A percentile compares a stretch with the other conserved stretches of the same genome.
Conservation (phyloP, 176 grass and related monocot genomes). For the sorghum (Sorghum bicolor) region Sorghum_bicolor_NCBIv3 NC_012872.2:51027501-51028000, state of each 20-base stretch:
- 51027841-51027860: neutral
- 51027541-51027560: no score
- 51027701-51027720: neutral
- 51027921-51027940: neutral
- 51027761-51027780: neutral
- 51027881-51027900: neutral
- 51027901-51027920: neutral
- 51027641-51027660: neutral
- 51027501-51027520: neutral
- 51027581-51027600: neutral
- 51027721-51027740: neutral
- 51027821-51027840: neutral
- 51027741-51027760: neutral
- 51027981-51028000: conserved; percentile 77
- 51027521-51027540: neutral
- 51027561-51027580: neutral
- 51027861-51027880: neutral
- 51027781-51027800: neutral
- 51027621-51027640: neutral
- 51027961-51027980: neutral
- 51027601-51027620: neutral
- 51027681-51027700: no score
- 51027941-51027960: neutral
- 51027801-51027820: neutral
- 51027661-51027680: no score